A percentile compares a stretch with the other conserved stretches of the same genome.
phyloP scores from a whole-genome alignment of 371 early-diverging fungal genomes.

The Mortierella sp. region DNA sequence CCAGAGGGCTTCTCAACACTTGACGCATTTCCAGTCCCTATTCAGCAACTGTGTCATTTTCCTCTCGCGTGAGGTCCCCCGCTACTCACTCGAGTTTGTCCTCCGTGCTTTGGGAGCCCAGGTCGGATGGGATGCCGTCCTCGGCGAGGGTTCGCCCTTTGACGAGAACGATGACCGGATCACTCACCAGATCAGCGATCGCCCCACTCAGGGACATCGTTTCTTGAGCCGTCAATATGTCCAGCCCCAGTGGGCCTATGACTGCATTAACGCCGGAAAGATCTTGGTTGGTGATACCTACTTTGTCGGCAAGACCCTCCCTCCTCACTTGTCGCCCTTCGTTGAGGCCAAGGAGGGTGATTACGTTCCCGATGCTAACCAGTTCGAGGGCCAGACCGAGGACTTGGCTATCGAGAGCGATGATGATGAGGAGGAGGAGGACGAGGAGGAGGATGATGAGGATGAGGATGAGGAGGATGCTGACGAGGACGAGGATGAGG shows the following conservation, averaged over 20 bases:
- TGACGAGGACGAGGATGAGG: slow-evolving; percentile 58
- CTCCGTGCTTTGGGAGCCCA: slow-evolving; percentile 90
- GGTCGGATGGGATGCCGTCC: slow-evolving; percentile 91
- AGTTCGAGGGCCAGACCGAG: slow-evolving; percentile 64
- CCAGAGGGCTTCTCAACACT: slow-evolving; percentile 68
- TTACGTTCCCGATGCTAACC: slow-evolving; percentile 78
- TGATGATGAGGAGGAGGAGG: slow-evolving; percentile 60
- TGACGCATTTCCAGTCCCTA: slow-evolving; percentile 70
- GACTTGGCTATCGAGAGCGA: slow-evolving; percentile 58
- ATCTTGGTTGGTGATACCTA: slow-evolving; percentile 81
- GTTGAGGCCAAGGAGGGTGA: slow-evolving; percentile 89
- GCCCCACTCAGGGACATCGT: slow-evolving; percentile 79
- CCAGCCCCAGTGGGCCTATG: slow-evolving; percentile 99
- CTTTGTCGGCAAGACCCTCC: slow-evolving; percentile 85
- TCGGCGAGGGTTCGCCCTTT: slow-evolving; percentile 87
- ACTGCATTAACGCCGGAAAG: slow-evolving; percentile 90
- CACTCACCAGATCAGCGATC: slow-evolving; percentile 92
- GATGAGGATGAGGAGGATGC: slow-evolving; percentile 61
- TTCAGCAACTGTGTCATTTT: slow-evolving; percentile 87
- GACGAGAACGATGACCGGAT: slow-evolving; percentile 84
- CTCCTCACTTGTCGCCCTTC: slow-evolving; percentile 97
- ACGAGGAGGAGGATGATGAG: slow-evolving; percentile 49
- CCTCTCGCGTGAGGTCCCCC: slow-evolving; percentile 96
- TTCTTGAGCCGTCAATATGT: slow-evolving; percentile 85
- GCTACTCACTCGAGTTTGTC: slow-evolving; percentile 92